phyloP scores from a whole-genome alignment of 202 grass and related monocot species.

The Digitaria exilis region DNA sequence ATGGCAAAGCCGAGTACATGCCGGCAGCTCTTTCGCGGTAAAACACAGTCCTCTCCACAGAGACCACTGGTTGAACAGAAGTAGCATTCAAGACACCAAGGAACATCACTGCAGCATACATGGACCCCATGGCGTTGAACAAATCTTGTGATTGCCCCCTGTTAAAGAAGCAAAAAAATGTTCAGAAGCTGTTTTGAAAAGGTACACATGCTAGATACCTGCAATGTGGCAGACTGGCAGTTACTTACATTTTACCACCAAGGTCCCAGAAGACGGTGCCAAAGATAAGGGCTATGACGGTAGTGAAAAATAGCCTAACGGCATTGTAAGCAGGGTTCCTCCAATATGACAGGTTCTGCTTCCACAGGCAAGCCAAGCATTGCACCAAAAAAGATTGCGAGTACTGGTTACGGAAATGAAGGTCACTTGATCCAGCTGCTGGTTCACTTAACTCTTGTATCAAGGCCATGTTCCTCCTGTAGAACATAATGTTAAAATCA shows the following conservation, averaged over 20 bases:
- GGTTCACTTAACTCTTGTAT: slow-evolving; percentile 83
- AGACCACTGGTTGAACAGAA: slow-evolving; percentile 84
- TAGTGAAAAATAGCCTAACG: too few species aligned
- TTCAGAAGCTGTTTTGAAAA: not conserved
- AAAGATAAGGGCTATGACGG: too few species aligned
- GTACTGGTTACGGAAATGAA: too few species aligned
- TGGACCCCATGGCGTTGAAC: slow-evolving; percentile 84
- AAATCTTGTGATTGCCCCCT: slow-evolving; percentile 67
- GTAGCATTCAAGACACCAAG: slow-evolving; percentile 61
- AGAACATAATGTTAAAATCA: slow-evolving; percentile 28
- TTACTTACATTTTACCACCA: slow-evolving; percentile 72
- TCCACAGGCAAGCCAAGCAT: too few species aligned
- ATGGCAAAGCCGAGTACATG: too few species aligned
- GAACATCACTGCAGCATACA: slow-evolving; percentile 81
- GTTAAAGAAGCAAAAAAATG: slow-evolving; percentile 35
- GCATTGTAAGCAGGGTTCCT: too few species aligned
- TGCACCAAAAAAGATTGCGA: too few species aligned
- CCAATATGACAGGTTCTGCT: too few species aligned
- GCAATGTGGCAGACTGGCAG: slow-evolving; percentile 6
- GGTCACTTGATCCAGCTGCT: too few species aligned
- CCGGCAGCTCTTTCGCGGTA: slow-evolving; percentile 87
- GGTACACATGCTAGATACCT: not conserved
- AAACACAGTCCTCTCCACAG: slow-evolving; percentile 78
- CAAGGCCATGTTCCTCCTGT: slow-evolving; percentile 73
- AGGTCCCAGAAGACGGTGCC: too few species aligned